Percentiles rank a stretch among this genome's conserved stretches.
Evolutionary conservation across 148 eudicot genomes (phyloP).

Genomic region (Nepenthes mirabilis): DNA sequence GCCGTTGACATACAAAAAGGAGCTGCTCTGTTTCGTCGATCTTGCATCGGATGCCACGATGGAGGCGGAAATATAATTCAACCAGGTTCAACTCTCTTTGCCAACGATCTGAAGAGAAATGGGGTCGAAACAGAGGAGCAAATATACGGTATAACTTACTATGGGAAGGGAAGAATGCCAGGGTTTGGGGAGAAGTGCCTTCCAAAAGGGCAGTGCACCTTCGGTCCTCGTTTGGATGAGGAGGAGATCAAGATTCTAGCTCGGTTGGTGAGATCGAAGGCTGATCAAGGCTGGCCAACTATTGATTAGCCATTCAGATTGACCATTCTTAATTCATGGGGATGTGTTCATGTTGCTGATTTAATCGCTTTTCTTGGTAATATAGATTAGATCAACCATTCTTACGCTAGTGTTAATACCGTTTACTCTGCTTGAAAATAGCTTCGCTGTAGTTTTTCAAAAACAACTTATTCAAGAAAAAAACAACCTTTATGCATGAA

Average conservation of each 20-base stretch:
- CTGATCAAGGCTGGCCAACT: conserved; percentile 37
- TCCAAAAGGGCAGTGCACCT: conserved; percentile 92
- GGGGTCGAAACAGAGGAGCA: conserved; percentile 69
- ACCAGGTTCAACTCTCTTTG: conserved; percentile 76
- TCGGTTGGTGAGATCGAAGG: conserved; percentile 76
- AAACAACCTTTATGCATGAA: too few relatives aligned
- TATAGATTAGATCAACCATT: too few relatives aligned
- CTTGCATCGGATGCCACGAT: conserved; percentile 93
- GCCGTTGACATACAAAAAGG: conserved; percentile 17
- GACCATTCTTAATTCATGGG: too few relatives aligned
- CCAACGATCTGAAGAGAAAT: conserved; percentile 63
- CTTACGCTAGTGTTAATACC: too few relatives aligned
- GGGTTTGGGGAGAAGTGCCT: conserved; percentile 84
- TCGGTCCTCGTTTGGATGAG: conserved; percentile 70
- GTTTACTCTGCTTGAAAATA: too few relatives aligned
- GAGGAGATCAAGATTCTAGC: conserved; percentile 67
- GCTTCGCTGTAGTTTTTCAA: too few relatives aligned
- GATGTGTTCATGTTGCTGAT: too few relatives aligned
- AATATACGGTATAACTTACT: conserved; percentile 60
- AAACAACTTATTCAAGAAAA: fast-evolving
- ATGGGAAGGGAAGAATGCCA: conserved; percentile 92
- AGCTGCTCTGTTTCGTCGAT: conserved; percentile 33
- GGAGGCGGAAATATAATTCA: conserved; percentile 87
- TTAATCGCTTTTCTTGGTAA: too few relatives aligned
- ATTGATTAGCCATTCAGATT: conserved; percentile 47